Percentiles rank a stretch among this genome's conserved stretches.
Evolutionary conservation across 768 basidiomycete species (phyloP).

Genomic region (Cyclocybe cylindracea): DNA sequence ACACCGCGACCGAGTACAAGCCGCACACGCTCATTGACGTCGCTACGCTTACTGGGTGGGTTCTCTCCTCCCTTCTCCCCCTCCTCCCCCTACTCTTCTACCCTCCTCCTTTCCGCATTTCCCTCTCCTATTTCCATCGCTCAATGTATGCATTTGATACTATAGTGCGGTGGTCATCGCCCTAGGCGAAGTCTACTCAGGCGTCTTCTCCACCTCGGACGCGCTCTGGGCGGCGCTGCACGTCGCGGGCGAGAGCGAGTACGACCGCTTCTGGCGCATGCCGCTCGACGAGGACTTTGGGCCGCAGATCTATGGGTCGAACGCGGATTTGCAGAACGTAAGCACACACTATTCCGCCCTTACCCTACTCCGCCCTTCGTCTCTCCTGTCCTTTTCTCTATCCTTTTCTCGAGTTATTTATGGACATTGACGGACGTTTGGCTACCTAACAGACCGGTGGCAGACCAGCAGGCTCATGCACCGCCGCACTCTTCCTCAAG

Average conservation of each 20-base stretch:
- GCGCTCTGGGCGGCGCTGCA: slow-evolving; percentile 71
- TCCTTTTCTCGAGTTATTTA: background rate
- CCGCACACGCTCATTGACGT: slow-evolving; percentile 86
- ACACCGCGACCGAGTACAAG: slow-evolving; percentile 73
- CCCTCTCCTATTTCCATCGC: too few species aligned
- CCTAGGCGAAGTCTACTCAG: slow-evolving; percentile 75
- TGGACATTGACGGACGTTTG: too few species aligned
- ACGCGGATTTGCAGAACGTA: slow-evolving; percentile 83
- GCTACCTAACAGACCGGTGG: slow-evolving; percentile 59
- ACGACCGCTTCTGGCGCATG: slow-evolving; percentile 90
- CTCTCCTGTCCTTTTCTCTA: background rate
- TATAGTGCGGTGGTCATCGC: slow-evolving; percentile 69
- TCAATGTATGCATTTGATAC: background rate
- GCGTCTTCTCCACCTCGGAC: slow-evolving; percentile 79
- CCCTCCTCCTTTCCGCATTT: too few species aligned
- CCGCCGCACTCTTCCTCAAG: slow-evolving; percentile 87
- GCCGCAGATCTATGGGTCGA: slow-evolving; percentile 73
- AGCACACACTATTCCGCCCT: slow-evolving; percentile 12
- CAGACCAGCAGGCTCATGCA: slow-evolving; percentile 68
- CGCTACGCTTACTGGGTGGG: slow-evolving; percentile 82
- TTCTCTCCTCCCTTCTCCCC: background rate
- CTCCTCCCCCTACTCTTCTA: too few species aligned
- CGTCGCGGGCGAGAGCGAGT: slow-evolving; percentile 69
- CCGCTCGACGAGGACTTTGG: slow-evolving; percentile 83
- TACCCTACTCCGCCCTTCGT: background rate